Evolutionary conservation across 2,329 filamentous ascomycete species (phyloP).

Genomic region (Calonectria hawksworthii): DNA sequence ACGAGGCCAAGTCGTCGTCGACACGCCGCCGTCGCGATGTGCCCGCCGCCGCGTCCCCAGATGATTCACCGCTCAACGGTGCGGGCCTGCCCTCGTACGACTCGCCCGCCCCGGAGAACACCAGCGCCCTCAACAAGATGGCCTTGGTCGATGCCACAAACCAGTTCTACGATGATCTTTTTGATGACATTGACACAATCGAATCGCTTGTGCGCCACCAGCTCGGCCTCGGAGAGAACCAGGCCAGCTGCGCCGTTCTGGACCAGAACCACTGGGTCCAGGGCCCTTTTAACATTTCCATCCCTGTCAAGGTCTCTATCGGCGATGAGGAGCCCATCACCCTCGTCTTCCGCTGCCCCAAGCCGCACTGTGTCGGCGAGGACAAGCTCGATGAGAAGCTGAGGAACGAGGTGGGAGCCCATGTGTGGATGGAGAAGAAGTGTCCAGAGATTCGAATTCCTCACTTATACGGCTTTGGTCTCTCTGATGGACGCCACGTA

Average conservation of each 20-base stretch:
- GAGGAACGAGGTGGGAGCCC: not conserved
- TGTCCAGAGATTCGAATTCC: conserved; percentile 1
- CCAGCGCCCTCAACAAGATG: not conserved
- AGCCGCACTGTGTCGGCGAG: not conserved
- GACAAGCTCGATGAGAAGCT: conserved; percentile 6
- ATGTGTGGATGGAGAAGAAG: conserved; percentile 5
- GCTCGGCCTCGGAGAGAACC: conserved; percentile 2
- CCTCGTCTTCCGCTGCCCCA: not conserved
- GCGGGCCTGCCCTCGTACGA: not conserved
- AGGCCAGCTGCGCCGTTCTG: conserved; percentile 6
- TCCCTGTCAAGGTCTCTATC: conserved; percentile 1
- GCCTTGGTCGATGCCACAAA: not conserved
- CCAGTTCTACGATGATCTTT: not conserved
- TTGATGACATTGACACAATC: conserved; percentile 3
- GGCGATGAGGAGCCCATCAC: not conserved
- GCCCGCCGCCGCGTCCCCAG: not conserved
- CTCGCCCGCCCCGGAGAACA: not conserved
- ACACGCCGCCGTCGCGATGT: not conserved
- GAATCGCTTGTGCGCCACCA: not conserved
- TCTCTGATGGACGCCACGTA: conserved; percentile 12
- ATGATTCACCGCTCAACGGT: not conserved
- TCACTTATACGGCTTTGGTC: conserved; percentile 16
- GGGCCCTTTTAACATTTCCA: not conserved
- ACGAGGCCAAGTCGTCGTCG: not conserved
- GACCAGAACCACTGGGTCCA: conserved; percentile 3